Evolutionary conservation across 2,329 filamentous ascomycete species (phyloP).

Genomic region (Cyphellophora attinorum): DNA sequence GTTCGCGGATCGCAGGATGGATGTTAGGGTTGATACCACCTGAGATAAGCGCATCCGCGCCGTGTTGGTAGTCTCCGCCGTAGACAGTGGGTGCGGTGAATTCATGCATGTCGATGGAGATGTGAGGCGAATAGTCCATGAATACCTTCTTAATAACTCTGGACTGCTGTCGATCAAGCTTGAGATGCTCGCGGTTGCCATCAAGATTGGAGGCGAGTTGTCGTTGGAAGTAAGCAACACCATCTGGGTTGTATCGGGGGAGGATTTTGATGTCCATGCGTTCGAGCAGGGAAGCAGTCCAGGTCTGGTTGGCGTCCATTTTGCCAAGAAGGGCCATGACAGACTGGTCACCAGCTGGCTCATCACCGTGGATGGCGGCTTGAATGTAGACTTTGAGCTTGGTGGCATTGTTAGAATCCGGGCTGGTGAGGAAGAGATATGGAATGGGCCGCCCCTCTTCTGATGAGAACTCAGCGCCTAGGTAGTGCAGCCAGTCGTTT

Average conservation of each 20-base stretch:
- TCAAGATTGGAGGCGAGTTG: slow-evolving; percentile 6
- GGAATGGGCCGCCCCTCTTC: slow-evolving; percentile 5
- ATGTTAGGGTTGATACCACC: slow-evolving; percentile 9
- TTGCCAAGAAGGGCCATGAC: slow-evolving; percentile 6
- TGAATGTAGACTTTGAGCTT: slow-evolving; percentile 8
- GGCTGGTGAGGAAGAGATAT: slow-evolving; percentile 5
- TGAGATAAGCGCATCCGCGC: slow-evolving; percentile 5
- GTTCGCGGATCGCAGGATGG: slow-evolving; percentile 2
- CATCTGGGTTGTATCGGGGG: slow-evolving; percentile 7
- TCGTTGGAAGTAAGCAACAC: slow-evolving; percentile 5
- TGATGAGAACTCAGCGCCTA: slow-evolving; percentile 3
- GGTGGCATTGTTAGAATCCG: neutral
- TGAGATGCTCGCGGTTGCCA: slow-evolving; percentile 6
- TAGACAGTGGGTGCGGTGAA: slow-evolving; percentile 3
- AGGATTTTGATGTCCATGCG: slow-evolving; percentile 7
- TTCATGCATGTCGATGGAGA: slow-evolving; percentile 9
- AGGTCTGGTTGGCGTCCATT: slow-evolving; percentile 4
- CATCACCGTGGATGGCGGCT: slow-evolving; percentile 6
- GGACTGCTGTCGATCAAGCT: slow-evolving; percentile 3
- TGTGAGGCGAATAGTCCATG: slow-evolving; percentile 5
- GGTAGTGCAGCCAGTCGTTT: slow-evolving; percentile 5
- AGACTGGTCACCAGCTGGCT: slow-evolving; percentile 6
- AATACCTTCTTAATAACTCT: slow-evolving; percentile 7
- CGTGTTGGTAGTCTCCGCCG: slow-evolving; percentile 5
- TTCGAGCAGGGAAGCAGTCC: slow-evolving; percentile 1